phyloP scores from a whole-genome alignment of 2,329 filamentous ascomycete genomes.

The Colletotrichum higginsianum region DNA sequence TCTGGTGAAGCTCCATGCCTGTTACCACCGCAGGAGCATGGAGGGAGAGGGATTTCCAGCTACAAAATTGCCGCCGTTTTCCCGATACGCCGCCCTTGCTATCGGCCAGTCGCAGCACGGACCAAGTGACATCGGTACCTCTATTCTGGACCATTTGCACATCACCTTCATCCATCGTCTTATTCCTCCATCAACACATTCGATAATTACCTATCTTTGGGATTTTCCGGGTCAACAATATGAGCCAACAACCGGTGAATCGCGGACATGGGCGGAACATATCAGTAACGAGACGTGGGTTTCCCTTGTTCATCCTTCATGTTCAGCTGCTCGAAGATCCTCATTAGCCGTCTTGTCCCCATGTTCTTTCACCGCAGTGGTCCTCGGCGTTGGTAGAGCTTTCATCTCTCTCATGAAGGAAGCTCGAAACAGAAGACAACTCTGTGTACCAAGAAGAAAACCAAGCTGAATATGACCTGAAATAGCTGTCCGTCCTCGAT shows the following conservation, averaged over 20 bases:
- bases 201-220: neutral
- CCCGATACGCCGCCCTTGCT: neutral
- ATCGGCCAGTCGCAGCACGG: conserved; percentile 2
- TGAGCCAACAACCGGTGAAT: conserved; percentile 32
- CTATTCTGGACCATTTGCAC: neutral
- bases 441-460: neutral
- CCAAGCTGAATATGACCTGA: neutral
- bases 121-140: conserved; percentile 13
- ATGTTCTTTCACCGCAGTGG: neutral
- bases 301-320: neutral
- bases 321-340: neutral
- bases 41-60: neutral
- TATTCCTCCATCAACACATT: conserved; percentile 8
- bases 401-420: neutral
- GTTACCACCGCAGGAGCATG: too few relatives aligned
- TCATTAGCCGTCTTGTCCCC: neutral
- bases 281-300: conserved; percentile 39
- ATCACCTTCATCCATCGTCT: neutral
- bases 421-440: neutral
- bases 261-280: conserved; percentile 40
- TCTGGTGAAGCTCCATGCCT: too few relatives aligned
- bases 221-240: neutral
- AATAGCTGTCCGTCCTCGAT: conserved; percentile 72
- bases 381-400: neutral
- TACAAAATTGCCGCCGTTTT: neutral